Evolutionary conservation across 2,329 filamentous ascomycete genomes (phyloP).

Genomic region (Colletotrichum noveboracense): DNA sequence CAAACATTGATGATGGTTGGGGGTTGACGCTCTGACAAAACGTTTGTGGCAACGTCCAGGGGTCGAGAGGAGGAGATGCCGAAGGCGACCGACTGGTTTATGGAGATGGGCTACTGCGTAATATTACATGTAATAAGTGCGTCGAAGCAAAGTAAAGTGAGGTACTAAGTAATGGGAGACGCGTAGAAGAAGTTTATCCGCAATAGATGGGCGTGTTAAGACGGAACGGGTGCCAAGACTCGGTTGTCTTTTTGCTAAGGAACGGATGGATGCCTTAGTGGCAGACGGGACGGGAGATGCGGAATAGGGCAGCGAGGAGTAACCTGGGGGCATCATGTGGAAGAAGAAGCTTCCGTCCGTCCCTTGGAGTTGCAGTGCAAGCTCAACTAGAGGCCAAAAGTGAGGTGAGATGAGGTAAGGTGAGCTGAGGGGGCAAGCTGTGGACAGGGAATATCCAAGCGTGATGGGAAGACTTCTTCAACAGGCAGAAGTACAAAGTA

Average conservation of each 20-base stretch:
- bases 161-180: background rate
- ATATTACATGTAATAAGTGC: background rate
- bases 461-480: background rate
- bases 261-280: slow-evolving; percentile 1
- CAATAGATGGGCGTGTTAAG: background rate
- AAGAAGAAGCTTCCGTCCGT: slow-evolving; percentile 2
- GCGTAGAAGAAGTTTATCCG: background rate
- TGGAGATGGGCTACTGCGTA: background rate
- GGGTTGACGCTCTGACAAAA: background rate
- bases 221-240: background rate
- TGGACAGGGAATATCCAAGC: background rate
- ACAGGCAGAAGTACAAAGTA: background rate
- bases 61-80: background rate
- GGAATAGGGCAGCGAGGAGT: slow-evolving; percentile 6
- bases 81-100: background rate
- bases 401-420: slow-evolving; percentile 4
- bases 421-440: background rate
- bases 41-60: background rate
- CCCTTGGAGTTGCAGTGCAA: slow-evolving; percentile 1
- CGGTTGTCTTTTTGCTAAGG: background rate
- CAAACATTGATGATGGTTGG: background rate
- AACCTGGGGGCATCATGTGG: background rate
- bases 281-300: slow-evolving; percentile 6
- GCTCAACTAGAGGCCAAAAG: background rate
- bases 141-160: background rate